Base-by-base conservation (phyloP, 495 filamentous ascomycete genomes). In the Penicillium paradoxum region DNA sequence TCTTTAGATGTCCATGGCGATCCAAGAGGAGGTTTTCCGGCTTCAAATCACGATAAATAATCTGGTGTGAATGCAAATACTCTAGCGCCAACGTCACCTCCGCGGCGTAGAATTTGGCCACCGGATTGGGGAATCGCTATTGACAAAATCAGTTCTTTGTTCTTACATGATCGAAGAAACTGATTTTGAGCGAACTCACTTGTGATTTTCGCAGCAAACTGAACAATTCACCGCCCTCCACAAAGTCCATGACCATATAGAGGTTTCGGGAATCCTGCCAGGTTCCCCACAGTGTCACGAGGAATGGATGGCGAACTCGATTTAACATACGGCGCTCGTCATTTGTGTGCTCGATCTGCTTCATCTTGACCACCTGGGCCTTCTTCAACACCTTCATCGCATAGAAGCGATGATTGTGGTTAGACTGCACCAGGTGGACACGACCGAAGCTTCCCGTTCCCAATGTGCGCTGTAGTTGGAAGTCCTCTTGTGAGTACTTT, bases 181-280 rank as follows among this genome's bases (percentile, higher is more conserved):
- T 7, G 4, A 3, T 15, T 10, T 30, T 11, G 9, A 33, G 13
- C 42, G 27, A 27, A 76, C 87, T 73, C 76, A 97, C 93, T 79
- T 96, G 95, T 33, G 92, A 97, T 72, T 97, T 97, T 51, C 95
- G 83, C 50, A 98, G 75, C 58, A 97, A 67, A 63, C 91, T 97
- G 70, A 98, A 98, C 45, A 98, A 76, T 75, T 98, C 95, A 51
- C 93, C 93, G 58, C 93, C 93, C 70, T 98, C 95, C n/a, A 98
- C 89, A 74, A 98, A 98, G 64, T 97, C 93, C 93, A 98, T 97
- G 58, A 98, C 93, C 93, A 98, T 97, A 77, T 98, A 98, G 18
- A 98, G 74, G 65, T 98, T 97, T 67, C 84, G 86, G 17, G 88
- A 79, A 59, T 97, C 95, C 68, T 97, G 91, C 69, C 96, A 98